These are phyloP conservation scores for Paspalum notatum DNA, from an alignment of 176 grass and related monocot species.

Conservation along the genomic window DNA sequence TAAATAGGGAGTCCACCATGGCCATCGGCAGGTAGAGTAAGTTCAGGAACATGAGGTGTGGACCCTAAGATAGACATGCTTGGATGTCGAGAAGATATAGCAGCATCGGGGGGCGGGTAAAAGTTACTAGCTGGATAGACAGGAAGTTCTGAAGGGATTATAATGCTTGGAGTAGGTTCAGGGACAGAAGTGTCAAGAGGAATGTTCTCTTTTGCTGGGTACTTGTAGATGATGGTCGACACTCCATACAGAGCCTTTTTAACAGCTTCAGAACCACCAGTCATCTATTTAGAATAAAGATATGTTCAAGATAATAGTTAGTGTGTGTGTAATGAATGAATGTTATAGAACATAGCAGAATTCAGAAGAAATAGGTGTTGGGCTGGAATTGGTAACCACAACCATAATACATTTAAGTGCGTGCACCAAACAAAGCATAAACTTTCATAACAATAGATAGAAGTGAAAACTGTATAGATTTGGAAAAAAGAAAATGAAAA, in stretches of 20 bases:
- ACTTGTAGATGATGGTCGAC: conserved; percentile 91
- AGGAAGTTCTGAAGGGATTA: conserved; percentile 88
- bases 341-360: conserved; percentile 27
- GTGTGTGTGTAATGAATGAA: conserved; percentile 1
- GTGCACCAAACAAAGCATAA: conserved; percentile 7
- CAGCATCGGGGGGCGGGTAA: conserved; percentile 55
- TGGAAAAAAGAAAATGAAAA: not conserved
- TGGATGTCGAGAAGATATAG: conserved; percentile 56
- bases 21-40: conserved; percentile 56
- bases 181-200: conserved; percentile 77
- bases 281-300: conserved; percentile 66
- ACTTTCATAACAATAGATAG: conserved; percentile 7
- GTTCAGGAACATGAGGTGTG: conserved; percentile 60
- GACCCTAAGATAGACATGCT: conserved; percentile 56
- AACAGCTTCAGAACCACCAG: conserved; percentile 75
- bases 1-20: conserved; percentile 65
- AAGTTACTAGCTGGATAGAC: conserved; percentile 70
- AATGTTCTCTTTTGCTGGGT: conserved; percentile 81
- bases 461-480: conserved; percentile 9
- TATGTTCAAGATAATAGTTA: conserved; percentile 31
- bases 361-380: conserved; percentile 8
- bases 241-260: conserved; percentile 73
- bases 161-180: conserved; percentile 68
- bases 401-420: conserved; percentile 12
- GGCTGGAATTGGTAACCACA: conserved; percentile 14